Percentiles rank a stretch among this genome's conserved stretches.
Conservation (phyloP, 768 basidiomycete species). For the Xerocomellus intermedius region DNA sequence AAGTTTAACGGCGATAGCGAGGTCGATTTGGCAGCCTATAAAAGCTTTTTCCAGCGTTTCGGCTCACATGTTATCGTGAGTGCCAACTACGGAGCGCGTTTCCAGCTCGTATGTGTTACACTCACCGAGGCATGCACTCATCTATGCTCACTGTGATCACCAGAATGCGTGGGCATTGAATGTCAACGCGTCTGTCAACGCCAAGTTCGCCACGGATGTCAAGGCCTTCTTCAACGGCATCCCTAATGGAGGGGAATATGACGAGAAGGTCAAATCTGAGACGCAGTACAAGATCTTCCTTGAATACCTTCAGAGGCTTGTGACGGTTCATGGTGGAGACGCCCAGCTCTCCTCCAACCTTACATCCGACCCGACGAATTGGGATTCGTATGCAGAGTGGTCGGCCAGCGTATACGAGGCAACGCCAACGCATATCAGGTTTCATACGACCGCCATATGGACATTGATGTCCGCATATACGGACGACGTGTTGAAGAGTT, state of each 20-base stretch:
- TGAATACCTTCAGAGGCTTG: constrained; percentile 4
- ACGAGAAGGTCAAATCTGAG: constrained; percentile 2
- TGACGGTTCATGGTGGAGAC: constrained; percentile 1
- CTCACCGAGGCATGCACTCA: background rate
- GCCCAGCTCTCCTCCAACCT: background rate
- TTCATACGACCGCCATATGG: constrained; percentile 3
- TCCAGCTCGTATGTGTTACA: background rate
- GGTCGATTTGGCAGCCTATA: background rate
- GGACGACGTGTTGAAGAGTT: background rate
- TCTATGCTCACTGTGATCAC: too few species aligned
- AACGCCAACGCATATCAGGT: background rate
- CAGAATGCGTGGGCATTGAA: constrained; percentile 6
- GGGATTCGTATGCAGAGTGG: background rate
- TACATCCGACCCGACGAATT: background rate
- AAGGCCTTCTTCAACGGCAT: constrained; percentile 4
- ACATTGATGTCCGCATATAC: background rate
- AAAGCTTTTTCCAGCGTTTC: background rate
- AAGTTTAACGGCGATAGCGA: background rate
- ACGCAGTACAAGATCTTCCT: constrained; percentile 5
- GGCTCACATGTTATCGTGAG: constrained; percentile 1
- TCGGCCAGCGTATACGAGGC: background rate
- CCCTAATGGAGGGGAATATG: constrained; percentile 1
- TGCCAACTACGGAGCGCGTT: constrained; percentile 4
- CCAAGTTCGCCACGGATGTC: constrained; percentile 1
- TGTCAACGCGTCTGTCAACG: background rate